Evolutionary conservation across 495 filamentous ascomycete species (phyloP), one percentile per base, ranked within the genome.

Genomic region (Aspergillus baeticus): DNA sequence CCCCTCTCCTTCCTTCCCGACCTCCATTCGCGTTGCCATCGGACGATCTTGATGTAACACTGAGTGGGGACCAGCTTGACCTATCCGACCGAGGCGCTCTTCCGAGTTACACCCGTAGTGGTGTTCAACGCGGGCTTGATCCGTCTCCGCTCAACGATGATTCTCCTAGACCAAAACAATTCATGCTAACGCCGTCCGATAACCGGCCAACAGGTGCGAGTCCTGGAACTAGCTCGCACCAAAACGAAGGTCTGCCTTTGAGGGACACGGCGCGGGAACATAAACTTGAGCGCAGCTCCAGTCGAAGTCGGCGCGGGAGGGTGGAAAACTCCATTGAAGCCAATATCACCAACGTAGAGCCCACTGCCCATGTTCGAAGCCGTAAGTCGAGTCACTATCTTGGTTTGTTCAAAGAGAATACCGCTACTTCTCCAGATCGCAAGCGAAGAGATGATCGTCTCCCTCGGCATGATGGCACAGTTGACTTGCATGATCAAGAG

Each of bases 331-430:
- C 87, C 17, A 92, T 96, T 61, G 84, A 90, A 57, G 91, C 92
- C 38, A 90, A 86, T 35, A 67, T 96, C 47, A 77, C 88, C 4
- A 87, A 89, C 33, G 77, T 81, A 35, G 93, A 96, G 64, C 86
- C 81, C 23, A 62, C 72, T n/a, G 70, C 73, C n/a, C 88, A 90
- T 66, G 84, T 84, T 47, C 85, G 94, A 58, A 96, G 92, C 71
- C 85, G 94, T 55, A 98, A 98, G 74, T 87, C 93, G 42, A 96
- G 91, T 67, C 92, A 98, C 69, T 90, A 89, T 63, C 71, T 98
- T 42, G 84, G 94, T 3, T 80, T 97, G 48, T 98, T 98, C 79
- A 94, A 91, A 68, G 91, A 96, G 64, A 94, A 92, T 55, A 87
- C 90, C 20, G 35, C 48, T 21, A 74, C 73, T 10, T 79, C 75